Conservation (phyloP, 2,329 filamentous ascomycete genomes). For the Venturia oleaginea region DNA sequence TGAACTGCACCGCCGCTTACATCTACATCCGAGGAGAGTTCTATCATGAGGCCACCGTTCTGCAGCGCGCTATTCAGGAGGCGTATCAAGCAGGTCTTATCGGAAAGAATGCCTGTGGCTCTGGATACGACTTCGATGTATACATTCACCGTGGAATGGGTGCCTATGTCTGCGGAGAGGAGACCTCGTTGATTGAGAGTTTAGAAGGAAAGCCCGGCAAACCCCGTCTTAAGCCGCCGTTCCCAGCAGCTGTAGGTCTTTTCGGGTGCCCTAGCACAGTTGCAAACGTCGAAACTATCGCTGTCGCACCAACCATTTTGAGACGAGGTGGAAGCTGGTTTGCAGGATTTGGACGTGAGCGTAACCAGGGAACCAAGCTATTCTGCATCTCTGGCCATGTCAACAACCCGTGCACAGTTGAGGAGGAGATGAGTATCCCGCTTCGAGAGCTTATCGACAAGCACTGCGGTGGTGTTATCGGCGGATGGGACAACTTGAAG, state of each 20-base stretch:
- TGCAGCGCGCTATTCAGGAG: conserved; percentile 95
- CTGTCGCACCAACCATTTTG: conserved; percentile 91
- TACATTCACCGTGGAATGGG: conserved; percentile 94
- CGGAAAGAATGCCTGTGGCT: conserved; percentile 95
- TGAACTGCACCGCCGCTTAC: conserved; percentile 98
- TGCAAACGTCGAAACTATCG: conserved; percentile 94
- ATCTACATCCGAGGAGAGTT: conserved; percentile 99
- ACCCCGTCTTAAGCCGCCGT: conserved; percentile 95
- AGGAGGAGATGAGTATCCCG: conserved; percentile 99
- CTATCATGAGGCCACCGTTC: conserved; percentile 84
- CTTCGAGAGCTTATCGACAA: conserved; percentile 93
- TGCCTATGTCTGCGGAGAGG: conserved; percentile 96
- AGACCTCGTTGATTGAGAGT: conserved; percentile 96
- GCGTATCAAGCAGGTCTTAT: conserved; percentile 91
- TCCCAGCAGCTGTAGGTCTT: conserved; percentile 92
- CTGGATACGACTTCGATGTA: conserved; percentile 96
- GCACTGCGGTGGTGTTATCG: conserved; percentile 93
- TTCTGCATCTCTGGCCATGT: conserved; percentile 98
- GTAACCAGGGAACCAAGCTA: conserved; percentile 94
- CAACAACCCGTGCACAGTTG: conserved; percentile 96
- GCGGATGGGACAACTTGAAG: conserved; percentile 95
- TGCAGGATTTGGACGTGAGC: conserved; percentile 83
- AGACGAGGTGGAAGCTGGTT: conserved; percentile 91
- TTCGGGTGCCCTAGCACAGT: conserved; percentile 98
- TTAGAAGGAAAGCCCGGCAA: conserved; percentile 98